Percentiles rank a stretch among this genome's conserved stretches.
Evolutionary conservation across 225 moss, liverwort and hornwort genomes (phyloP).

Genomic region (Antitrichia curtipendula): DNA sequence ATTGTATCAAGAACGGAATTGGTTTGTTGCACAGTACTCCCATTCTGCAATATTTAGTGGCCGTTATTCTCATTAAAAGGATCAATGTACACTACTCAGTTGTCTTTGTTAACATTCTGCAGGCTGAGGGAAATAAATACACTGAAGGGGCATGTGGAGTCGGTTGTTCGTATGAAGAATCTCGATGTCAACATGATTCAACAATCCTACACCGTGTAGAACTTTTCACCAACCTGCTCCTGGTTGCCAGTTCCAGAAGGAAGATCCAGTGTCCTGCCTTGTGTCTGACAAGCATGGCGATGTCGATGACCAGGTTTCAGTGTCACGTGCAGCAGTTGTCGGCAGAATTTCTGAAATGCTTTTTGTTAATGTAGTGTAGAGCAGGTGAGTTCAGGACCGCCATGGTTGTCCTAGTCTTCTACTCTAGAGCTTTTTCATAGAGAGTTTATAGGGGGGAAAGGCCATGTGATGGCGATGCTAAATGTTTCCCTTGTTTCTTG

Average conservation of each 20-base stretch:
- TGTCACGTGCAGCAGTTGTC: not conserved
- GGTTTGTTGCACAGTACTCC: not conserved
- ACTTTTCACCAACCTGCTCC: not conserved
- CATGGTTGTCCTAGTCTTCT: not conserved
- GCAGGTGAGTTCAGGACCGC: not conserved
- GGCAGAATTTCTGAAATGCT: not conserved
- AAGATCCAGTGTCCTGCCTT: not conserved
- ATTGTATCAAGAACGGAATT: not conserved
- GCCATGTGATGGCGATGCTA: constrained; percentile 6
- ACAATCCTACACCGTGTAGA: constrained; percentile 69
- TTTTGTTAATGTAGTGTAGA: not conserved
- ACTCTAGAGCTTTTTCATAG: not conserved
- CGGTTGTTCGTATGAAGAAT: constrained; percentile 78
- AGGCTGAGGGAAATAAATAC: constrained; percentile 75
- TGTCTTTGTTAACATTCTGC: not conserved
- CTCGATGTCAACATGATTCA: constrained; percentile 81
- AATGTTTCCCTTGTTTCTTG: not conserved
- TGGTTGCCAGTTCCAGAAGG: not conserved
- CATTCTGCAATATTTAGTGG: not conserved
- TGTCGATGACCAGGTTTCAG: not conserved
- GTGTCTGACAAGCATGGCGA: not conserved
- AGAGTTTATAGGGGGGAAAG: not conserved
- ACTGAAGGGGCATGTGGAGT: constrained; percentile 81
- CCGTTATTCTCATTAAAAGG: not conserved
- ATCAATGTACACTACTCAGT: not conserved